Base-by-base conservation (phyloP, 306 rosid species). In the Begonia peltatifolia region DNA sequence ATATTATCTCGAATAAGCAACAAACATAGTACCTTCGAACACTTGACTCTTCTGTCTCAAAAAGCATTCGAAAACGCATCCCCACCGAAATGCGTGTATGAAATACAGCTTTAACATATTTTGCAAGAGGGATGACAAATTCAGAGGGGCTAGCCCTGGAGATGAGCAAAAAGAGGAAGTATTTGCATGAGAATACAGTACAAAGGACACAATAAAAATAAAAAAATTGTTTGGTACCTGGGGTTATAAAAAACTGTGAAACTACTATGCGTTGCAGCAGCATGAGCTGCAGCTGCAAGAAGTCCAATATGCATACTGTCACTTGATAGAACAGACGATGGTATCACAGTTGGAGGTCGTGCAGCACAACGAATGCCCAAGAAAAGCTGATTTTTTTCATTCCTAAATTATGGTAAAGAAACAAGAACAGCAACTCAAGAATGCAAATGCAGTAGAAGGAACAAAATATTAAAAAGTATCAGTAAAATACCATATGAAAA, bases 261-360 rank as follows among this genome's bases (percentile, higher is more conserved):
- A 55, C 93, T 82, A 72, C 93, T 86, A 77, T 77, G 79, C 14
- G 87, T 86, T 66, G 95, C 78, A 13, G 93, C 82, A 38, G 95
- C 95, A 77, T 86, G 95, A 56, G 95, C 95, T 12, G 95, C 95
- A 62, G 93, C 95, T 11, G 95, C 95, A 60, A 86, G 95, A 62
- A 86, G 92, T 56, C 95, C 95, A 47, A 86, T 86, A 71, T 86
- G 93, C 95, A 86, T 86, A 63, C 88, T 86, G 65, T 86, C 95
- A 73, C 88, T 79, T 16, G 93, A 77, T 62, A 86, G 69, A 71
- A 86, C 88, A 25, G 95, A 86, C 2, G 93, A 86, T 2, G 95
- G 95, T 81, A 82, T 79, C 59, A 79, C 75, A 66, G 95, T 77
- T 67, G 77, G 95, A 6, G 93, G 87, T 38, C 92, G 63, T 71